Evolutionary conservation across 139 green algal species (phyloP), one percentile per base, ranked within the genome.

Genomic region (Astrephomene gubernaculifera): DNA sequence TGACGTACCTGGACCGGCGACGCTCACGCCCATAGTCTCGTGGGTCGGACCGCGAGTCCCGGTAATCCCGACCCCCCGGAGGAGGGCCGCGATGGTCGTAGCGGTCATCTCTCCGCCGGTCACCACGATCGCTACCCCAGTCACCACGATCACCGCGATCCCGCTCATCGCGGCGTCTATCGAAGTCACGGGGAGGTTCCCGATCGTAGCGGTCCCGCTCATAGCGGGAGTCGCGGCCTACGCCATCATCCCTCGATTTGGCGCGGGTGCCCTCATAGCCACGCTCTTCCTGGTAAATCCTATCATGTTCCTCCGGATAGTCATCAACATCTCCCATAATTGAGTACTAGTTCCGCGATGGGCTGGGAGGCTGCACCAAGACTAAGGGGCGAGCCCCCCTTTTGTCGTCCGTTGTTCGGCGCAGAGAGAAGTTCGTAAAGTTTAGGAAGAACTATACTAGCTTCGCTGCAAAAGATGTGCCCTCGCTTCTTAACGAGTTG

Each of bases 91-190:
- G 71, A n/a, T n/a, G n/a, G 19, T 80, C 71, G 33, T 67, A 49
- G 45, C 71, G 71, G 6, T 80, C 71, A 80, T 80, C 71, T 54
- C 71, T 36, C 49, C 45, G 71, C 71, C 71, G 29, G 71, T 80
- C 71, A 12, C 65, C 71, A n/a, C n/a, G n/a, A n/a, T n/a, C n/a
- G n/a, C n/a, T n/a, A n/a, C n/a, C n/a, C n/a, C n/a, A n/a, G 45
- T 80, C 71, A 7, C 71, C 45, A n/a, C 45, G 29, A 45, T 80
- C 71, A 2, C 33, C 8, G 2, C 22, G 19, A 19, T 80, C 71
- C 27, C 45, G 71, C 9, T 65, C 70, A 6, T 61, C 70, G 43
- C 70, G 41, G 10, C 70, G 70, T 43, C 73, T 53, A 25, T 81
- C 73, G 27, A 41, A 49, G 74, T 82, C 74, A 36, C 74, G 74